Evolutionary conservation across 1,284 basidiomycete genomes (phyloP).

Genomic region (Trametes sp.): DNA sequence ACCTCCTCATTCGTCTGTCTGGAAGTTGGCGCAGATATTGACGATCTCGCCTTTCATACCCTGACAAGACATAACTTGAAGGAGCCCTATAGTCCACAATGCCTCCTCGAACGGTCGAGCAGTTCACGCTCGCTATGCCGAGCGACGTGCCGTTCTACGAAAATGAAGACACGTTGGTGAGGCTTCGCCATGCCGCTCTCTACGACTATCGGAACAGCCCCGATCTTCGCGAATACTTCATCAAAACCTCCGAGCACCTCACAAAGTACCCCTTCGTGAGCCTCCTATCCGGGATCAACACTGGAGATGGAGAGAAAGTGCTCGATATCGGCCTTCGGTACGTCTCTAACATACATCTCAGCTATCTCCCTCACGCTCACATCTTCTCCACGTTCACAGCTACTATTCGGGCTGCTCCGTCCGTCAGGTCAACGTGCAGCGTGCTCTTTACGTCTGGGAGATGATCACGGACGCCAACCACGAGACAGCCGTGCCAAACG

Average conservation of each 20-base stretch:
- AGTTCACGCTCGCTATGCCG: not conserved
- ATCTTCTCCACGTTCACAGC: not conserved
- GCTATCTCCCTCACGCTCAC: not conserved
- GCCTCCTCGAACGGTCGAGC: not conserved
- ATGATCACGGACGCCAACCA: slow-evolving; percentile 8
- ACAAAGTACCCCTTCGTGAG: not conserved
- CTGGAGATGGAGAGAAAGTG: slow-evolving; percentile 11
- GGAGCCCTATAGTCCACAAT: no score
- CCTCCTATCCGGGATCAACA: slow-evolving; percentile 1
- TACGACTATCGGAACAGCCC: slow-evolving; percentile 3
- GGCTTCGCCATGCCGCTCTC: slow-evolving; percentile 1
- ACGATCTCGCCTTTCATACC: no score
- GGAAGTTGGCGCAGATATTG: no score
- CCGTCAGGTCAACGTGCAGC: slow-evolving; percentile 7
- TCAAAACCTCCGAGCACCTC: slow-evolving; percentile 5
- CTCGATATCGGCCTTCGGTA: slow-evolving; percentile 17
- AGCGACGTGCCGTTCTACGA: slow-evolving; percentile 7
- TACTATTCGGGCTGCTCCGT: slow-evolving; percentile 14
- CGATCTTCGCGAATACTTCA: not conserved
- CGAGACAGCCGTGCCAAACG: not conserved
- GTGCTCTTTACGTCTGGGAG: slow-evolving; percentile 15
- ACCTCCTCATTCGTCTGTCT: no score
- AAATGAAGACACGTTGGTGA: slow-evolving; percentile 8
- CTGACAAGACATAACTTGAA: no score
- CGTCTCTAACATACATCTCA: no score